phyloP scores from a whole-genome alignment of 2,329 filamentous ascomycete genomes.

The Coniosporium tulheliwenetii region DNA sequence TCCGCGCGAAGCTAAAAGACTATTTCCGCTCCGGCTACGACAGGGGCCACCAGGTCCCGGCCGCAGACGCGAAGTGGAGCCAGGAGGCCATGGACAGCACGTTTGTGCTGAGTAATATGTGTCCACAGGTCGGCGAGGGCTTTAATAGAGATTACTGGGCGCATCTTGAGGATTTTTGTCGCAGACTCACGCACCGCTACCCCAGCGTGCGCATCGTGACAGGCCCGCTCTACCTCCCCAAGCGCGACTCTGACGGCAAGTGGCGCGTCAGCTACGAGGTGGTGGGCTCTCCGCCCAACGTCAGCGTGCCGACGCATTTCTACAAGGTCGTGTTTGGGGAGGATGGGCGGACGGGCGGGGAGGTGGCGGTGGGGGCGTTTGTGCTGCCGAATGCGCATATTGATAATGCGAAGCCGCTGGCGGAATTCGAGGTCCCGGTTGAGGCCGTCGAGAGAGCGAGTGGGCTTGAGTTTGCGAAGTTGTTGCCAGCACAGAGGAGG shows the following conservation, averaged over 20 bases:
- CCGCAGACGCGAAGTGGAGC: slow-evolving; percentile 90
- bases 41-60: slow-evolving; percentile 90
- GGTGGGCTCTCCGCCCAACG: slow-evolving; percentile 81
- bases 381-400: slow-evolving; percentile 88
- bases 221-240: slow-evolving; percentile 83
- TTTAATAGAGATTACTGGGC: slow-evolving; percentile 99
- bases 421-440: slow-evolving; percentile 87
- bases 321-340: slow-evolving; percentile 98
- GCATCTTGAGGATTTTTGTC: slow-evolving; percentile 94
- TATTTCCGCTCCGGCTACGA: slow-evolving; percentile 94
- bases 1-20: slow-evolving; percentile 80
- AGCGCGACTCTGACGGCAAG: slow-evolving; percentile 76
- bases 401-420: slow-evolving; percentile 69
- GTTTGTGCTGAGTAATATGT: slow-evolving; percentile 92
- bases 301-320: slow-evolving; percentile 95
- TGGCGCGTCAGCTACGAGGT: slow-evolving; percentile 91
- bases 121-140: slow-evolving; percentile 91
- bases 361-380: slow-evolving; percentile 83
- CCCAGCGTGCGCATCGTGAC: slow-evolving; percentile 85
- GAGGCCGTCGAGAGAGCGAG: slow-evolving; percentile 86
- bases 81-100: slow-evolving; percentile 91
- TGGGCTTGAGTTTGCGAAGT: slow-evolving; percentile 76
- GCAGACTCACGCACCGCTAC: slow-evolving; percentile 63
- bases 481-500: slow-evolving; percentile 57
- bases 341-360: slow-evolving; percentile 50